Evolutionary conservation across 352 stramenopile genomes (phyloP), one percentile per base, ranked within the genome.

Genomic region (Phytopythium oedochilum): DNA sequence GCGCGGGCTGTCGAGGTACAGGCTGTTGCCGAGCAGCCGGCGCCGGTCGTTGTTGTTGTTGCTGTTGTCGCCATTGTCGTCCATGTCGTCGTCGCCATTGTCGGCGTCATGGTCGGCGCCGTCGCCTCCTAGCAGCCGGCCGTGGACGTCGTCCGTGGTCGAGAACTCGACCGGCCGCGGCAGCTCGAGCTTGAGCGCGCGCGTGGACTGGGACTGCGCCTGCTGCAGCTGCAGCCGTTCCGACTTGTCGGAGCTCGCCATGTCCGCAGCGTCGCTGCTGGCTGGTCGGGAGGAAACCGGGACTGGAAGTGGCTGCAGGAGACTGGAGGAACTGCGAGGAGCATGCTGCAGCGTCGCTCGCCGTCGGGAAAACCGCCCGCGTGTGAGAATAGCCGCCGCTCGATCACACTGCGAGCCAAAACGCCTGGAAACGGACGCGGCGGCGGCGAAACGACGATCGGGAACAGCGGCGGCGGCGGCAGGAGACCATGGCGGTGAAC

Each of bases 1-100:
- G 15, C 83, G 83, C 10, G 80, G 80, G 18, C 73, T 88, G 54
- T 93, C 83, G 22, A 83, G 71, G 57, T 91, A 93, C 17, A 93
- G 44, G 52, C 87, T 91, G 12, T 62, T 53, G 6, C 66, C 60
- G 9, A 67, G 70, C 20, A 90, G 53, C 8, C 50, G 73, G 44
- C 79, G 64, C 17, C 81, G 83, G 36, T 67, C 65, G 25, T 76
- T 57, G 18, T 80, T 68, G 2, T 68, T 69, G 9, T 75, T 8
- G 23, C 8, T 17, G 49, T 76, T 59, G 11, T 83, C 80, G 36
- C 69, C 66, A 18, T 79, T 68, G 5, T 71, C 71, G 8, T n/a
- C n/a, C n/a, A n/a, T 6, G 31, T 17, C 39, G 49, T 79, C 60
- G 12, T 82, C 80, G 36, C 68, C 66, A 18, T 79, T 68, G 5